Conservation (phyloP, 441 rosid genomes). For the Populus hybrid region DNA sequence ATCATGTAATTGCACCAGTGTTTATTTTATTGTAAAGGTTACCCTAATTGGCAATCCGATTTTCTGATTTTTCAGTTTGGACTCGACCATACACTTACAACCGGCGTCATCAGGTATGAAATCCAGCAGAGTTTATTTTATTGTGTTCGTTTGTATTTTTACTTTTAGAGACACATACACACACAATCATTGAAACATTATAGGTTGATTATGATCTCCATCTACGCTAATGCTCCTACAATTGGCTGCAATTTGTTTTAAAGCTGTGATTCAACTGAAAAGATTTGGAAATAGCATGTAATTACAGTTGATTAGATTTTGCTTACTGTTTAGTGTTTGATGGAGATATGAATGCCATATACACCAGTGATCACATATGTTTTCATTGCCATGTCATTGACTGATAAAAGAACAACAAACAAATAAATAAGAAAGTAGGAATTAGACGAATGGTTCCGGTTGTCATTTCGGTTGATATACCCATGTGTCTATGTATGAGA, state of each 20-base stretch:
- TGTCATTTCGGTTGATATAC: neutral
- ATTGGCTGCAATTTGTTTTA: neutral
- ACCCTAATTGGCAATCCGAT: neutral
- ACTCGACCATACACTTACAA: slow-evolving; percentile 94
- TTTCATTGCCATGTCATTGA: neutral
- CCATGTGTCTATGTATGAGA: neutral
- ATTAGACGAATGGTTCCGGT: neutral
- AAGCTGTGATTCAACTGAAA: neutral
- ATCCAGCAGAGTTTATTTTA: neutral
- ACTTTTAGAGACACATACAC: neutral
- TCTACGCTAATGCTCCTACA: neutral
- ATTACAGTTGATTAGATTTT: neutral
- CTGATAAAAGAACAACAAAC: neutral
- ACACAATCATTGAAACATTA: neutral
- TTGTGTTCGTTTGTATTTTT: neutral
- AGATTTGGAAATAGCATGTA: slow-evolving; percentile 4
- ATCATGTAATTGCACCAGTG: neutral
- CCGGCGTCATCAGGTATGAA: slow-evolving; percentile 89
- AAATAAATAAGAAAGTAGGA: neutral
- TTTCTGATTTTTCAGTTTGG: slow-evolving; percentile 63
- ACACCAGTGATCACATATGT: neutral
- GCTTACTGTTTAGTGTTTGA: neutral
- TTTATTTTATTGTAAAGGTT: slow-evolving; percentile 1
- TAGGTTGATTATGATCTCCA: neutral
- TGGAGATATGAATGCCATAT: neutral